Base-by-base conservation (phyloP, 2,329 filamentous ascomycete genomes). In the Aureobasidium sp. region DNA sequence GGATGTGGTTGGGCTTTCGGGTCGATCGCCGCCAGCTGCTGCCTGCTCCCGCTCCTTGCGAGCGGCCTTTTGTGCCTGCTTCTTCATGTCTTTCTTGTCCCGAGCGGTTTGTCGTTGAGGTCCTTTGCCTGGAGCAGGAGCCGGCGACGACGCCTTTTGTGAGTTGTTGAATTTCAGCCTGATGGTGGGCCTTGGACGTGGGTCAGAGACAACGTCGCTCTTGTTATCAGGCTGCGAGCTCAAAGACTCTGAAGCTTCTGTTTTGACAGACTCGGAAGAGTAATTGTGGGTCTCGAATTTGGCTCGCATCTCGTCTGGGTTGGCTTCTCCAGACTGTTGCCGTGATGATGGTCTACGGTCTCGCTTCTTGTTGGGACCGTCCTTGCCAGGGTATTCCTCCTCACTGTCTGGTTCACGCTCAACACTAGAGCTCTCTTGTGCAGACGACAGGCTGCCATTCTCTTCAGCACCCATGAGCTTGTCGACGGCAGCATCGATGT, bases 361-460 rank as follows among this genome's bases (percentile, higher is more conserved):
- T 62, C 78, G 77, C 67, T 79, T 79, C 72, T 83, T 84, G 64
- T 77, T 80, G n/a, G 81, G 79, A 7, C 77, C 79, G n/a, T 72
- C 70, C 59, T 71, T 66, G 26, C 73, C 68, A 13, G 57, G 57
- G 29, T 68, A 68, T 10, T 79, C 79, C 26, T 81, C 79, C 17
- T 82, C 80, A 56, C 77, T 78, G 65, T 82, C 80, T 20, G 75
- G 73, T 58, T 83, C 81, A 62, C 79, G 72, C 71, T 82, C 73
- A 64, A 81, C 72, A 69, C 80, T 82, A 1, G 78, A 80, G 66
- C 73, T 76, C 61, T 76, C 76, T 52, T 76, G 75, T 41, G 73
- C 70, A 23, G 78, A 77, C n/a, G 75, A 77, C 20, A 70, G 69
- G 66, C 73, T 76, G 52, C 70, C 72, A 52, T 71, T 70, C 52